These are phyloP conservation scores for Xylaria hypoxylon DNA, from an alignment of 2,329 filamentous ascomycete species.

Conservation along the genomic window DNA sequence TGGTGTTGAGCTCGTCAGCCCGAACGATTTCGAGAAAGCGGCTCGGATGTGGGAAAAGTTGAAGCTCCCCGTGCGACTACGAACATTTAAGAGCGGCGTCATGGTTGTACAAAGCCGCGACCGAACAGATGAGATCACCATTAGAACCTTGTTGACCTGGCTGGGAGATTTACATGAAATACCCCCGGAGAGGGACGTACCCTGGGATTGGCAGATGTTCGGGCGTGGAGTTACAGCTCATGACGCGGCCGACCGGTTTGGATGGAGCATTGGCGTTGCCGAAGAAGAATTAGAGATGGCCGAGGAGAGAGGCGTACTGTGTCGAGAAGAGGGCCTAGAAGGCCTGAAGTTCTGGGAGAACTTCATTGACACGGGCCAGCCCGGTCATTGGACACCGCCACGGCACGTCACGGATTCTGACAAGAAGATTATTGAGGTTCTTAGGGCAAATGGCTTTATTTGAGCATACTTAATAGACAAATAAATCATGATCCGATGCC, in stretches of 20 bases:
- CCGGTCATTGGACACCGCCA: slow-evolving; percentile 48
- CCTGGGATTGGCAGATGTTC: slow-evolving; percentile 82
- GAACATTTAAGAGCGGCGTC: slow-evolving; percentile 93
- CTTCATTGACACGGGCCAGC: slow-evolving; percentile 64
- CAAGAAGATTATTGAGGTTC: slow-evolving; percentile 55
- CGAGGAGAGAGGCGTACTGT: slow-evolving; percentile 87
- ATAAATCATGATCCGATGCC: slow-evolving; percentile 10
- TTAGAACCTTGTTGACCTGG: slow-evolving; percentile 81
- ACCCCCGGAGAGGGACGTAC: slow-evolving; percentile 71
- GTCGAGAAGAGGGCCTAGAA: slow-evolving; percentile 91
- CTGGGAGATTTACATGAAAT: slow-evolving; percentile 77
- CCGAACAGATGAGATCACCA: slow-evolving; percentile 89
- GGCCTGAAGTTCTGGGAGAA: slow-evolving; percentile 96
- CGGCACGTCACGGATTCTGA: slow-evolving; percentile 55
- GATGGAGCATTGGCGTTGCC: slow-evolving; percentile 97
- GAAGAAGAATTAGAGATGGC: slow-evolving; percentile 97
- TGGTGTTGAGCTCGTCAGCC: slow-evolving; percentile 93
- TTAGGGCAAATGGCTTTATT: slow-evolving; percentile 52
- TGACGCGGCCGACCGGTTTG: slow-evolving; percentile 88
- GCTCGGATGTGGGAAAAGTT: slow-evolving; percentile 89
- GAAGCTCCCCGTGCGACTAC: slow-evolving; percentile 84
- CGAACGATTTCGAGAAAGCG: slow-evolving; percentile 90
- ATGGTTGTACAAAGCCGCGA: slow-evolving; percentile 91
- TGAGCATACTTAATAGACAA: slow-evolving; percentile 30
- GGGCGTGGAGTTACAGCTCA: slow-evolving; percentile 90